These are phyloP conservation scores for Xylaria sp. DNA, from an alignment of 2,329 filamentous ascomycete species.

Conservation along the genomic window DNA sequence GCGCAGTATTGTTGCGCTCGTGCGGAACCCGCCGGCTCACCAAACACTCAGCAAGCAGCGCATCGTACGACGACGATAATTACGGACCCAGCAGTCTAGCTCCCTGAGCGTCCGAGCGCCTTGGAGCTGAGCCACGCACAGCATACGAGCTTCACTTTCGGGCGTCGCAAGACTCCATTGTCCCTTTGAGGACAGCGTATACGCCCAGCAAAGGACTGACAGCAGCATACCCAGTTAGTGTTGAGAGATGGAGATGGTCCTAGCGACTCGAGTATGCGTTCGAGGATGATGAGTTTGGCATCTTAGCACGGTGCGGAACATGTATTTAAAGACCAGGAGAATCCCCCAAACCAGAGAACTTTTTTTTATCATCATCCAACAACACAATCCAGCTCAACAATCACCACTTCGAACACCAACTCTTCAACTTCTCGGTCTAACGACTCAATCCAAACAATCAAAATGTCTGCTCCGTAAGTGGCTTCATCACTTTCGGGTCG, in stretches of 20 bases:
- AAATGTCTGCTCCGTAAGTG: conserved; percentile 39
- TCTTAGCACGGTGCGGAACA: conserved; percentile 9
- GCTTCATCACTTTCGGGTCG: background rate
- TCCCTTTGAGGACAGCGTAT: too few species aligned
- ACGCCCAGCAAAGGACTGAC: background rate
- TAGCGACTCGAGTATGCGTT: background rate
- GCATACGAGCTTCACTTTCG: too few species aligned
- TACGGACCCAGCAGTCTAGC: too few species aligned
- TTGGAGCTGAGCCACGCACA: too few species aligned
- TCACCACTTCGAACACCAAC: background rate
- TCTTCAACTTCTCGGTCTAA: background rate
- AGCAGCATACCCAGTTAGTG: conserved; percentile 15
- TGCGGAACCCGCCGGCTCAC: too few species aligned
- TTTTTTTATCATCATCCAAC: conserved; percentile 20
- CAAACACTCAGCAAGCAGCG: too few species aligned
- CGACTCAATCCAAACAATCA: conserved; percentile 8
- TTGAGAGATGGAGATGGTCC: background rate
- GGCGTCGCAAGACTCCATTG: too few species aligned
- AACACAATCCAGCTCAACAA: background rate
- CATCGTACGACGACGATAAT: too few species aligned
- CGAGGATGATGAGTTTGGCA: background rate
- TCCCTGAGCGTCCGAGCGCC: too few species aligned
- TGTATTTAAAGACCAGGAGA: conserved; percentile 31
- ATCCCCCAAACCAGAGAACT: conserved; percentile 19
- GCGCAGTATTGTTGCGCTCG: too few species aligned